Evolutionary conservation across 2,329 filamentous ascomycete species (phyloP), one percentile per base, ranked within the genome.

Genomic region (Leptographium lundbergii): DNA sequence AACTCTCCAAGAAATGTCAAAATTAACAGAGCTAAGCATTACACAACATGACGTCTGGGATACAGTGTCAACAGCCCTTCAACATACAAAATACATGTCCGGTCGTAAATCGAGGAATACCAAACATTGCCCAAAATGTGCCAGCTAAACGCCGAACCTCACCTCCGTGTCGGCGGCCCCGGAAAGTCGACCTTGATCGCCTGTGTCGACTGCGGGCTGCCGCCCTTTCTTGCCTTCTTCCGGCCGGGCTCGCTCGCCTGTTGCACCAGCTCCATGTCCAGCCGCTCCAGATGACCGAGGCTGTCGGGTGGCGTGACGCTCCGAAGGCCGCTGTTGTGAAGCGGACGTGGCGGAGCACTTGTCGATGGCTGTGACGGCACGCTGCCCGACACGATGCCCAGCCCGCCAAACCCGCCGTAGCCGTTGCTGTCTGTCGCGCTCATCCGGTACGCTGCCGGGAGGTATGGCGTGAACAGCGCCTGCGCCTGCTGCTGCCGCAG

Each of bases 151-250:
- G 27, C 47, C 47, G 53, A 57, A 54, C 13, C 13, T 63, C 61
- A 56, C 55, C 29, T 29, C 36, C 63, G 67, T 5, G 62, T 63
- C 32, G 65, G 66, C 42, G 74, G 73, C 17, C 73, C 73, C 25
- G 71, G 69, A 63, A 77, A 77, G 3, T 68, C 68, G 10, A 68
- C 71, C 65, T 71, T 69, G 22, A 76, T 70, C 58, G 69, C 24
- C 66, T 66, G 7, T 7, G 60, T 65, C 66, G 74, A 72, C 0
- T 70, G 68, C 0, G 73, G 42, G 42, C 42, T 45, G 42, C 17
- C 42, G 19, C 42, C 17, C 42, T 45, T 45, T 19, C n/a, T 45
- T 45, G 42, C 42, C 42, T n/a, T n/a, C 17, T n/a, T 19, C 7
- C 19, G 42, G 6, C 42, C 19, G 42, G 42, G 17, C 42, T n/a